Conservation (phyloP, 2,329 filamentous ascomycete genomes). For the Fusarium hainanense region DNA sequence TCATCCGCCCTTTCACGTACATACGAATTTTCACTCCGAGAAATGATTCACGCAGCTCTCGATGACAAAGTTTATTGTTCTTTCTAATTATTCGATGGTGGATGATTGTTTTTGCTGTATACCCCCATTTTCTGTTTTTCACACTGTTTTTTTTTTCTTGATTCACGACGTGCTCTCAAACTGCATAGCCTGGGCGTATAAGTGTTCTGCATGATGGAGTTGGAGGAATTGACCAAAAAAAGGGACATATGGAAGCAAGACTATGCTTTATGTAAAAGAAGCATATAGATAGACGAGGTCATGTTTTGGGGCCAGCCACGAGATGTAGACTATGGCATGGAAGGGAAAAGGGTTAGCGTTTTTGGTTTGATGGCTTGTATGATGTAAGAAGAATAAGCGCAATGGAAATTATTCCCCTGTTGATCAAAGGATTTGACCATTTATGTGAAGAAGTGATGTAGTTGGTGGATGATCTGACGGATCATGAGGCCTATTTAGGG, state of each 20-base stretch:
- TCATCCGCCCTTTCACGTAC: slow-evolving; percentile 14
- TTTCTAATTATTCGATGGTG: slow-evolving; percentile 15
- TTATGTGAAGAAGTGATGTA: slow-evolving; percentile 8
- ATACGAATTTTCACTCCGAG: slow-evolving; percentile 17
- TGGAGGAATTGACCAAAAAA: slow-evolving; percentile 19
- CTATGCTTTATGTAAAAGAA: background rate
- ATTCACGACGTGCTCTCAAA: slow-evolving; percentile 25
- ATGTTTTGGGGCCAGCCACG: background rate
- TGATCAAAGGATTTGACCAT: slow-evolving; percentile 5
- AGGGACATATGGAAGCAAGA: background rate
- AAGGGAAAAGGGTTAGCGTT: slow-evolving; percentile 4
- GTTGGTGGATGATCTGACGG: slow-evolving; percentile 26
- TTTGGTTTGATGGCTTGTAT: slow-evolving; percentile 15
- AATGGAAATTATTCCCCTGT: slow-evolving; percentile 12
- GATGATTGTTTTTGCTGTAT: slow-evolving; percentile 42
- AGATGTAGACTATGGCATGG: background rate
- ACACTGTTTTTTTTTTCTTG: slow-evolving; percentile 10
- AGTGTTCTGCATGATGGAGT: slow-evolving; percentile 40
- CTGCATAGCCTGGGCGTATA: slow-evolving; percentile 46
- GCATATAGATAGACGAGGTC: slow-evolving; percentile 8
- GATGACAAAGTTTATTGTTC: slow-evolving; percentile 15
- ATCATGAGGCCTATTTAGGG: slow-evolving; percentile 5
- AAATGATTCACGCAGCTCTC: slow-evolving; percentile 19
- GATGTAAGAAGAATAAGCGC: slow-evolving; percentile 22
- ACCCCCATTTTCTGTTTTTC: slow-evolving; percentile 30